Base-by-base conservation (phyloP, 345 rosid species). In the Clausena lansium region DNA sequence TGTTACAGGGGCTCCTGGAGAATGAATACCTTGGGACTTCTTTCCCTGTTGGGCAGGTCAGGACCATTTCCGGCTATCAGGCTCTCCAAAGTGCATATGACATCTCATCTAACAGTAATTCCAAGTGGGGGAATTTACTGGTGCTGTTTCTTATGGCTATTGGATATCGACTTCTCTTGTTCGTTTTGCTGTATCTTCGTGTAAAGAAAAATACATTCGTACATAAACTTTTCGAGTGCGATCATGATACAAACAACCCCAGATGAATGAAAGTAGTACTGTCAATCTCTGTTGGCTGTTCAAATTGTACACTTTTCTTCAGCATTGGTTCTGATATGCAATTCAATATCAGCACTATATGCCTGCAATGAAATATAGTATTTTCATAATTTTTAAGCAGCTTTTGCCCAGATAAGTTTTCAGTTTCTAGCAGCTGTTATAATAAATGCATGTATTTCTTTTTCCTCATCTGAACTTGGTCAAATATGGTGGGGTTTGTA, bases 41-140 rank as follows among this genome's bases (percentile, higher is more conserved):
- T 41, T 94, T 88, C 79, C 98, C 98, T 0, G 96, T 97, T 6
- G 99, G 99, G 68, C 92, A 93, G 83, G 98, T 94, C 55, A 88
- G 98, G 83, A 90, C 93, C 55, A 94, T 96, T 77, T 88, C 99
- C 0, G 99, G 99, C 33, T 81, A 83, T 62, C 91, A 96, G 79
- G 98, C 99, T 0, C 85, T 96, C 35, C 83, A 77, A 50, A 89
- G 87, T 38, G 83, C 91, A 28, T 94, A 96, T 24, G 90, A 92
- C 81, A 94, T 96, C 75, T 96, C 99, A 65, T 80, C 86, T 7
- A 83, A 88, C 82, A 85, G 85, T 55, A 88, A 77, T 52, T 89
- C 99, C 55, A 96, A 96, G 83, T 96, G 99, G 99, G 82, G 83
- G 86, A 94, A 97, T 80, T 81, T 97, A 69, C 82, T 97, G 81